These are phyloP conservation scores for Amanita subjunquillea DNA, from an alignment of 768 basidiomycete genomes.

Conservation along the genomic window DNA sequence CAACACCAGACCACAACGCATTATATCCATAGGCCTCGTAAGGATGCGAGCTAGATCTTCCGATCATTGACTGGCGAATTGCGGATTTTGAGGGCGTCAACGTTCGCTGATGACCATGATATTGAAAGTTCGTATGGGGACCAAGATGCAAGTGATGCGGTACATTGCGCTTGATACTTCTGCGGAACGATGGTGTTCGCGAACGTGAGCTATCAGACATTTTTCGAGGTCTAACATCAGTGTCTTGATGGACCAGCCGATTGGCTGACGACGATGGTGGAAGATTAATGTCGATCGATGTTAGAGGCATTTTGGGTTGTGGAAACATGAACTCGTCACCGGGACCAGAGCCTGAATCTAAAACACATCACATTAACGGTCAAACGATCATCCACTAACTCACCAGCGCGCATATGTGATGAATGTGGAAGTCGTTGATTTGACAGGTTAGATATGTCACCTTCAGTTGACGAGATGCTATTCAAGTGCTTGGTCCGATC, in stretches of 20 bases:
- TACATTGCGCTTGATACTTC: background rate
- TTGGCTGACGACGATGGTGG: conserved; percentile 5
- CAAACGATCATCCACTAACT: conserved; percentile 3
- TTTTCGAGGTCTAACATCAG: conserved; percentile 4
- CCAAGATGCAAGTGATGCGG: background rate
- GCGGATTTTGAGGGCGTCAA: conserved; percentile 1
- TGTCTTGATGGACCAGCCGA: background rate
- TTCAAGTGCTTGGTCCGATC: conserved; percentile 35
- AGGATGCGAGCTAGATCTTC: conserved; percentile 4
- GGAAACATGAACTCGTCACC: background rate
- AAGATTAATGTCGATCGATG: background rate
- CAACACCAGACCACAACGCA: conserved; percentile 13
- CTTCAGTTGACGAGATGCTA: conserved; percentile 14
- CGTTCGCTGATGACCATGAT: conserved; percentile 1
- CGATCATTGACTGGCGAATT: background rate
- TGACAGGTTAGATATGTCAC: background rate
- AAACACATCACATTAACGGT: background rate
- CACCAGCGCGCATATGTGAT: conserved; percentile 9
- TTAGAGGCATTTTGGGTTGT: background rate
- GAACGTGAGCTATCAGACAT: conserved; percentile 13
- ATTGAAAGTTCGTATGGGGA: background rate
- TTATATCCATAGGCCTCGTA: background rate
- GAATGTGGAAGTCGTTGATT: conserved; percentile 15
- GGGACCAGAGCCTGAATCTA: background rate
- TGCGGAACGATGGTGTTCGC: conserved; percentile 20